A percentile compares a stretch with the other conserved stretches of the same genome.
Evolutionary conservation across 257 asterid species (phyloP).

Genomic region (Plectranthus barbatus): DNA sequence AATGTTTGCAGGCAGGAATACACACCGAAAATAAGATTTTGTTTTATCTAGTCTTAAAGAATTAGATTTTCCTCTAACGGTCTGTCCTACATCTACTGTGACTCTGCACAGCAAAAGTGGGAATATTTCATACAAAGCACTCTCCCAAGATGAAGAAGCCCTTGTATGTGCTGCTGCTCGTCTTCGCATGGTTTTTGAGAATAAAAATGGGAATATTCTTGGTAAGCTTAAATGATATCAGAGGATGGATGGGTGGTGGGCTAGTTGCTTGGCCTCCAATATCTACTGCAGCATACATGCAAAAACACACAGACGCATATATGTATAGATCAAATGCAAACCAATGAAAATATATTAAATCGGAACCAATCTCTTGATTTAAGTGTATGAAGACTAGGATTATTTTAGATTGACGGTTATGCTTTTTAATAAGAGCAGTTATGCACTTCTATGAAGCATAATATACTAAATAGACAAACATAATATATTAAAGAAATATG

Average conservation of each 20-base stretch:
- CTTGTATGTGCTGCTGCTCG: constrained; percentile 92
- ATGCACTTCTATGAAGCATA: no score
- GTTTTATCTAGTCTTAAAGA: not conserved
- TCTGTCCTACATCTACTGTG: constrained; percentile 10
- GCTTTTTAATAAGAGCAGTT: no score
- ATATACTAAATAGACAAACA: no score
- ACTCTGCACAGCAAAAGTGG: constrained; percentile 57
- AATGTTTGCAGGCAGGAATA: constrained; percentile 18
- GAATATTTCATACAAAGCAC: constrained; percentile 72
- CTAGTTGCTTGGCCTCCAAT: not conserved
- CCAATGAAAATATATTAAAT: no score
- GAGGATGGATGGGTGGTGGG: not conserved
- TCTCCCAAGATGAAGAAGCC: constrained; percentile 99
- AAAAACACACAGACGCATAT: not conserved
- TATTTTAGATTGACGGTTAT: no score
- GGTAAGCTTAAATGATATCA: constrained; percentile 42
- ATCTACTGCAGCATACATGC: not conserved
- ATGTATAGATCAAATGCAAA: no score
- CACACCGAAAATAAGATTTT: not conserved
- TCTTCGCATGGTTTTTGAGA: constrained; percentile 65
- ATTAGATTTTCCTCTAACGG: constrained; percentile 8
- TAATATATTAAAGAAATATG: no score
- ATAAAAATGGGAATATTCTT: constrained; percentile 58
- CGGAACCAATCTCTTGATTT: no score
- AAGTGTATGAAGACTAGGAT: no score